A percentile compares a stretch with the other conserved stretches of the same genome.
phyloP scores from a whole-genome alignment of 306 rosid species.

The Amphicarpaea edgeworthii region DNA sequence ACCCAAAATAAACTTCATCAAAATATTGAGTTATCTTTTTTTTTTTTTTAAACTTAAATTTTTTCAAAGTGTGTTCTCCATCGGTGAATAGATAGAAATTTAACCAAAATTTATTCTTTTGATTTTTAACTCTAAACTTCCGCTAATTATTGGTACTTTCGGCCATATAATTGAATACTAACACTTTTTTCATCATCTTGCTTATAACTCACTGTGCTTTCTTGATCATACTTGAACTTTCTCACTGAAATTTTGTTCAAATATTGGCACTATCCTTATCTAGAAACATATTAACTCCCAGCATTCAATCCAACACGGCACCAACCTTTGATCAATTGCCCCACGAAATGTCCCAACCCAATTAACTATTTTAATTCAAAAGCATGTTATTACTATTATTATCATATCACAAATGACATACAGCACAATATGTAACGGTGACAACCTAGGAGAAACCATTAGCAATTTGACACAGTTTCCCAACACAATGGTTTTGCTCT shows the following conservation, averaged over 20 bases:
- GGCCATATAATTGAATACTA: background rate
- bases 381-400: background rate
- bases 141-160: constrained; percentile 9
- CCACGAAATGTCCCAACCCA: constrained; percentile 36
- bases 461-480: constrained; percentile 27
- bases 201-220: background rate
- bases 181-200: constrained; percentile 1
- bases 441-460: constrained; percentile 13
- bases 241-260: background rate
- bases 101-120: too few species aligned
- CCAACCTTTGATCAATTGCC: constrained; percentile 9
- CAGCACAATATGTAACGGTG: background rate
- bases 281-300: constrained; percentile 4
- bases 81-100: too few species aligned
- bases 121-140: too few species aligned
- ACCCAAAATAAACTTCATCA: too few species aligned
- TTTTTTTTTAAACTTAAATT: too few species aligned
- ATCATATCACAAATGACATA: background rate
- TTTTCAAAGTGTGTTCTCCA: too few species aligned
- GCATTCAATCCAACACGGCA: background rate
- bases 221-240: constrained; percentile 3
- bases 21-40: too few species aligned
- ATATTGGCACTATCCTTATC: constrained; percentile 19
- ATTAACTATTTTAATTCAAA: background rate
- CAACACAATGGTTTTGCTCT: background rate